Percentiles rank a stretch among this genome's conserved stretches.
phyloP scores from a whole-genome alignment of 2,329 filamentous ascomycete species.

The Aspergillus ustus region DNA sequence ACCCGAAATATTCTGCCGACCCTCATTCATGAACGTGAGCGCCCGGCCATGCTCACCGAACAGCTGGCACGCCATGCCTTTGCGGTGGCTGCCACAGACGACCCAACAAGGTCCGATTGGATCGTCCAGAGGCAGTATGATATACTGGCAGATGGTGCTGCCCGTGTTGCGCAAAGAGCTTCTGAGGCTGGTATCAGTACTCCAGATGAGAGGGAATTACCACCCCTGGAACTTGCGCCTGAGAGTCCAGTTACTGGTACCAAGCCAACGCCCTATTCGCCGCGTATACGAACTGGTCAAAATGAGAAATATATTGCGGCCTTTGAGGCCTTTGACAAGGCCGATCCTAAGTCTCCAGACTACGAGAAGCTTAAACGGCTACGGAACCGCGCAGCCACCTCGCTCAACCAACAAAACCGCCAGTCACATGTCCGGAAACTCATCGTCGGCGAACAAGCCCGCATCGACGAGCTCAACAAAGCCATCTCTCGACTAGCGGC shows the following conservation, averaged over 20 bases:
- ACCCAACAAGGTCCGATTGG: constrained; percentile 30
- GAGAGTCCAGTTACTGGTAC: constrained; percentile 21
- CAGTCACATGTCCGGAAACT: constrained; percentile 19
- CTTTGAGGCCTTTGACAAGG: constrained; percentile 18
- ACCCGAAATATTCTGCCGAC: constrained; percentile 65
- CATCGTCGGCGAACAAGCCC: constrained; percentile 23
- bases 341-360: background rate
- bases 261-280: constrained; percentile 31
- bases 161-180: constrained; percentile 36
- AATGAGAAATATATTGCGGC: constrained; percentile 32
- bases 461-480: constrained; percentile 36
- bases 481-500: constrained; percentile 32
- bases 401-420: constrained; percentile 35
- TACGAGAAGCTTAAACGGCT: constrained; percentile 29
- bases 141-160: constrained; percentile 27
- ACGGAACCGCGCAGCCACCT: constrained; percentile 17
- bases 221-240: constrained; percentile 31
- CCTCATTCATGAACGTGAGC: constrained; percentile 59
- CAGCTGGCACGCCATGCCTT: constrained; percentile 47
- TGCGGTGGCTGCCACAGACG: constrained; percentile 58
- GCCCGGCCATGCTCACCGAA: constrained; percentile 64
- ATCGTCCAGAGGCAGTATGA: constrained; percentile 32
- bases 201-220: constrained; percentile 35
- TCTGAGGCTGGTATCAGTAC: constrained; percentile 33
- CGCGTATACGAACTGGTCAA: constrained; percentile 44